These are phyloP conservation scores for Aspergillus costaricaensis DNA, from an alignment of 2,329 filamentous ascomycete species.

Conservation along the genomic window DNA sequence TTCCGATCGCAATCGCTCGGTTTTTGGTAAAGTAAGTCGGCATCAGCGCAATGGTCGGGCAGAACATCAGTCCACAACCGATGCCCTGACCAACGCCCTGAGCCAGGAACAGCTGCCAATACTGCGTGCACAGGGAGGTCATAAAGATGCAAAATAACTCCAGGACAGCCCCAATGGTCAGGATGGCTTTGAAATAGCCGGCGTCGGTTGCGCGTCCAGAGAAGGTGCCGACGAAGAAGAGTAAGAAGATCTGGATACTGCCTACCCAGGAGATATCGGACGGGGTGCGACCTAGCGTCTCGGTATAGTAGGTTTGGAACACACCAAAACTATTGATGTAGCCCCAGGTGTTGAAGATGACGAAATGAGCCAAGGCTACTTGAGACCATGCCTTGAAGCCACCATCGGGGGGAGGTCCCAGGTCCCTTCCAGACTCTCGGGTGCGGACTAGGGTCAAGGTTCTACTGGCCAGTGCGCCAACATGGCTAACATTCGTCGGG, in stretches of 20 bases:
- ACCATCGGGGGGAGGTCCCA: slow-evolving; percentile 51
- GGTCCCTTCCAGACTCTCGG: slow-evolving; percentile 37
- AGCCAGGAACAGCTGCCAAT: slow-evolving; percentile 52
- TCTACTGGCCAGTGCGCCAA: slow-evolving; percentile 24
- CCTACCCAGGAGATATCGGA: slow-evolving; percentile 57
- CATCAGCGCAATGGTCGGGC: slow-evolving; percentile 56
- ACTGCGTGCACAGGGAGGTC: slow-evolving; percentile 50
- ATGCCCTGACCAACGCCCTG: slow-evolving; percentile 62
- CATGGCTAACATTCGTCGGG: slow-evolving; percentile 30
- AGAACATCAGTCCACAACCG: slow-evolving; percentile 58
- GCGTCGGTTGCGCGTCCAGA: slow-evolving; percentile 56
- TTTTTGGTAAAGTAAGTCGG: slow-evolving; percentile 64
- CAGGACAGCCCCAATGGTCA: slow-evolving; percentile 48
- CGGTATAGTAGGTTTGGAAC: slow-evolving; percentile 57
- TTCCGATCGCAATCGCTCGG: slow-evolving; percentile 61
- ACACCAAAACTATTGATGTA: slow-evolving; percentile 59
- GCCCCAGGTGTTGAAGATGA: slow-evolving; percentile 61
- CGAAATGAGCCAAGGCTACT: slow-evolving; percentile 53
- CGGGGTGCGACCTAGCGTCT: slow-evolving; percentile 43
- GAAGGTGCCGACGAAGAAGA: slow-evolving; percentile 55
- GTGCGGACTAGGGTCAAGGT: slow-evolving; percentile 42
- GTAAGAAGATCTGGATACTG: slow-evolving; percentile 53
- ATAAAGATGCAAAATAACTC: slow-evolving; percentile 54
- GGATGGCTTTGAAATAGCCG: slow-evolving; percentile 51
- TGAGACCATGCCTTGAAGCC: slow-evolving; percentile 59